Conservation (phyloP, 2,329 filamentous ascomycete species). For the Chaetomium globosum region DNA sequence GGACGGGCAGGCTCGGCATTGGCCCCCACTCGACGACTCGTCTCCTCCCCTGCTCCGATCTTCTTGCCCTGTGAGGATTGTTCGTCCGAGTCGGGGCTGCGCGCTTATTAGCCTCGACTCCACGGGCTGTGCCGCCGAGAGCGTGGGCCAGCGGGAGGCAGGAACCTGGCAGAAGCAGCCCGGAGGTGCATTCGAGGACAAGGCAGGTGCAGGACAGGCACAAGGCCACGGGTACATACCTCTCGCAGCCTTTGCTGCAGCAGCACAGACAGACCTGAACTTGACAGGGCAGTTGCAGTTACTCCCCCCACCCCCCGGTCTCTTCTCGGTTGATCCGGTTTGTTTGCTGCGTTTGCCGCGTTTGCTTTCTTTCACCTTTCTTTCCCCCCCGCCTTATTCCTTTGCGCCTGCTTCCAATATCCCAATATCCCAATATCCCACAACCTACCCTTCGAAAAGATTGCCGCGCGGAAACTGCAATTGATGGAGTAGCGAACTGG, state of each 20-base stretch:
- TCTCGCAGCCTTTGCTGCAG: background rate
- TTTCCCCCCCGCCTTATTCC: constrained; percentile 3
- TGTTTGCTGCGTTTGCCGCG: background rate
- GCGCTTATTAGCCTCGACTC: constrained; percentile 13
- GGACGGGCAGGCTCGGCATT: no score
- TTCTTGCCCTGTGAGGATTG: background rate
- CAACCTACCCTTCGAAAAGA: background rate
- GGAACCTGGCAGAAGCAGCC: background rate
- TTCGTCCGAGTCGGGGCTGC: background rate
- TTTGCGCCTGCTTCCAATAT: background rate
- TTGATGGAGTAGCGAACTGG: constrained; percentile 2
- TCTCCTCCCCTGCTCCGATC: background rate
- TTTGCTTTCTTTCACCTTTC: background rate
- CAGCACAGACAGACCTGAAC: background rate
- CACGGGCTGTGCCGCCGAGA: constrained; percentile 19
- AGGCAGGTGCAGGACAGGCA: background rate
- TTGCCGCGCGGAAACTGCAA: background rate
- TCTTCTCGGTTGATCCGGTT: background rate
- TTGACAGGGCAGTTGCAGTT: background rate
- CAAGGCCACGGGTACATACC: background rate
- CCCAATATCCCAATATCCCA: background rate
- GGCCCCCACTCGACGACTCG: no score
- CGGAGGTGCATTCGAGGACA: background rate
- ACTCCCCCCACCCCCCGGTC: background rate
- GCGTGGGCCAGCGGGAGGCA: background rate